These are phyloP conservation scores for Parathielavia hyrcaniae DNA, from an alignment of 495 filamentous ascomycete species.

Conservation along the genomic window DNA sequence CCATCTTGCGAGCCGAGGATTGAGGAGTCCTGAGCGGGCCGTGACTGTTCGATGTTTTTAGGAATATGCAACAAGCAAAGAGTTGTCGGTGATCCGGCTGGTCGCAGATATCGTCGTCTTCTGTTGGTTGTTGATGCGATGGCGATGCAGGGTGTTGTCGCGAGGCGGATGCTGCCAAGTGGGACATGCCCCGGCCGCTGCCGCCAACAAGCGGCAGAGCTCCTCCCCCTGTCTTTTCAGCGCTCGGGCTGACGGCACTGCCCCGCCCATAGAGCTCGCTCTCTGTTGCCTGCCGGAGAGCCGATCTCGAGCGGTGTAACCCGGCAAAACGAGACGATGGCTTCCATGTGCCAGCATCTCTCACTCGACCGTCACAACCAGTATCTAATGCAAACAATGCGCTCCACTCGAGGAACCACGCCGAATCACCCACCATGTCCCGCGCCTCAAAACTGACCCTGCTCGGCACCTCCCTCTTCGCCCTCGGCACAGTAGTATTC, in stretches of 20 bases:
- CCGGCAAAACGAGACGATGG: conserved; percentile 19
- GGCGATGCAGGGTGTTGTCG: conserved; percentile 2
- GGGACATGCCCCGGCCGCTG: background rate
- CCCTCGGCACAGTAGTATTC: conserved; percentile 69
- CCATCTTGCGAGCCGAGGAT: conserved; percentile 2
- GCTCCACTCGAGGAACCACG: background rate
- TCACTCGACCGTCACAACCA: background rate
- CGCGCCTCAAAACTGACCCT: conserved; percentile 82
- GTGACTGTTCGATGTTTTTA: too few relatives aligned
- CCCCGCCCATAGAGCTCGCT: background rate
- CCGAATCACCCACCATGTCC: conserved; percentile 58
- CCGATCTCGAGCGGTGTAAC: conserved; percentile 6
- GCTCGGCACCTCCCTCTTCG: conserved; percentile 65
- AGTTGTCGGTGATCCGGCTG: background rate
- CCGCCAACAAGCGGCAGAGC: conserved; percentile 15
- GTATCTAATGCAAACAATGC: background rate
- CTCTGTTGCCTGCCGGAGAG: conserved; percentile 14
- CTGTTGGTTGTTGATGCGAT: background rate
- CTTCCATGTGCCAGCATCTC: too few relatives aligned
- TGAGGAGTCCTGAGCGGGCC: background rate
- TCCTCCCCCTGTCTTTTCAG: conserved; percentile 1
- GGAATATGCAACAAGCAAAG: too few relatives aligned
- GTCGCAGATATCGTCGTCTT: background rate
- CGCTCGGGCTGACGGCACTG: conserved; percentile 17
- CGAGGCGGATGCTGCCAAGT: conserved; percentile 7